Evolutionary conservation across 2,329 filamentous ascomycete genomes (phyloP).

Genomic region (Diaporthe destruens): DNA sequence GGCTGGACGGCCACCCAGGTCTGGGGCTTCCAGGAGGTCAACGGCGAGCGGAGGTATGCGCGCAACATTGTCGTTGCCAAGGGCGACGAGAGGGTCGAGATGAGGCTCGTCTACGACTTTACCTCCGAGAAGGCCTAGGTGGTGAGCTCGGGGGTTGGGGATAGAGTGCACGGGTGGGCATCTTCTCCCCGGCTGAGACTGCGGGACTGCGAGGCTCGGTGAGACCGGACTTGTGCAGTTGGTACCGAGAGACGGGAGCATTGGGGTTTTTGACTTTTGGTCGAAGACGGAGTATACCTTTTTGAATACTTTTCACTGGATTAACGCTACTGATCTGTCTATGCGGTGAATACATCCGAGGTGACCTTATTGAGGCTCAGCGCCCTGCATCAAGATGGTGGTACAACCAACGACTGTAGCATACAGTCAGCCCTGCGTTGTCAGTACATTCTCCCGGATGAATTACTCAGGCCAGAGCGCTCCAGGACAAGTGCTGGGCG

Average conservation of each 20-base stretch:
- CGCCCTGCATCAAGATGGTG: neutral
- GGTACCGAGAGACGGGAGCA: neutral
- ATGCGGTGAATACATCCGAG: neutral
- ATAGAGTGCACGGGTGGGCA: conserved; percentile 4
- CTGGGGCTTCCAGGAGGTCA: conserved; percentile 70
- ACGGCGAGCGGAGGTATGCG: conserved; percentile 65
- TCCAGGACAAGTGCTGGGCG: neutral
- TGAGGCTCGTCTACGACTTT: conserved; percentile 70
- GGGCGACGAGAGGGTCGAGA: conserved; percentile 60
- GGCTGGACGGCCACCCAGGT: conserved; percentile 70
- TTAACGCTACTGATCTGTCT: neutral
- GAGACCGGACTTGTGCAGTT: too few relatives aligned
- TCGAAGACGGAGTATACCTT: neutral
- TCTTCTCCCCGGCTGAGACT: conserved; percentile 1
- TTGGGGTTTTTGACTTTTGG: neutral
- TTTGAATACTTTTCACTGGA: neutral
- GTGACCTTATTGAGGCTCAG: neutral
- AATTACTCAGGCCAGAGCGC: neutral
- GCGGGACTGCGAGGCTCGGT: neutral
- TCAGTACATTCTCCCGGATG: neutral
- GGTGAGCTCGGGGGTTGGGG: conserved; percentile 36
- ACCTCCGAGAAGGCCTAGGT: conserved; percentile 43
- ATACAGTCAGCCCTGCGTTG: neutral
- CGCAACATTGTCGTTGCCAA: conserved; percentile 68
- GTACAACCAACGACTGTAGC: neutral